phyloP scores from a whole-genome alignment of 1,139 yeast species.

The Kazachstania sp. region DNA sequence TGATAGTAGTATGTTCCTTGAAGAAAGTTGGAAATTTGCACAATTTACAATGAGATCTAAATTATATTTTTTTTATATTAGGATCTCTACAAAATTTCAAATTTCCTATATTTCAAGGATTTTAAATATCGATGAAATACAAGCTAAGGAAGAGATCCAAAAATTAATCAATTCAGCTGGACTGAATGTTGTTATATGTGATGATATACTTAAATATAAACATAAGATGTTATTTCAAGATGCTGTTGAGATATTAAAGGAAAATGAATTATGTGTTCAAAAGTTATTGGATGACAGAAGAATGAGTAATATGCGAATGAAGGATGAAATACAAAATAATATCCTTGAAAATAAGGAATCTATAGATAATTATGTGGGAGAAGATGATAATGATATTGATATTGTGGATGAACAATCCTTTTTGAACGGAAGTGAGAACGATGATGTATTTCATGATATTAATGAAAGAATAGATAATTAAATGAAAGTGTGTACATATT shows the following conservation, averaged over 20 bases:
- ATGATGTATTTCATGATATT: background rate
- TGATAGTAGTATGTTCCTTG: conserved; percentile 14
- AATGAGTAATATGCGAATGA: conserved; percentile 2
- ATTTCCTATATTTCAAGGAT: conserved; percentile 22
- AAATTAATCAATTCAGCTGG: conserved; percentile 14
- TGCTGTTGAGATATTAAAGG: conserved; percentile 7
- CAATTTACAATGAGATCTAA: conserved; percentile 21
- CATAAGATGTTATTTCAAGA: conserved; percentile 9
- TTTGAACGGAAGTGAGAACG: background rate
- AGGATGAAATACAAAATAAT: conserved; percentile 1
- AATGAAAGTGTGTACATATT: background rate
- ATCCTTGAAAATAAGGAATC: background rate
- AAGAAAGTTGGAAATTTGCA: conserved; percentile 17
- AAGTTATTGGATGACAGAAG: conserved; percentile 3
- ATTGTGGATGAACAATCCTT: background rate
- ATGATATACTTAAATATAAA: conserved; percentile 14
- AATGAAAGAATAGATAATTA: background rate
- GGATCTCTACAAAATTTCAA: conserved; percentile 18
- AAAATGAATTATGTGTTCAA: conserved; percentile 10
- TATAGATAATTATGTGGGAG: background rate
- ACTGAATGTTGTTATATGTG: conserved; percentile 19
- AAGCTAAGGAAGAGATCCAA: conserved; percentile 15
- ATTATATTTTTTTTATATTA: conserved; percentile 24
- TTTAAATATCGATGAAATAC: conserved; percentile 14
- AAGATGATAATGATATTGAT: background rate